Percentiles rank a stretch among this genome's conserved stretches.
These are phyloP conservation scores for Aphanomyces euteiches DNA, from an alignment of 352 stramenopile species.

Conservation along the genomic window DNA sequence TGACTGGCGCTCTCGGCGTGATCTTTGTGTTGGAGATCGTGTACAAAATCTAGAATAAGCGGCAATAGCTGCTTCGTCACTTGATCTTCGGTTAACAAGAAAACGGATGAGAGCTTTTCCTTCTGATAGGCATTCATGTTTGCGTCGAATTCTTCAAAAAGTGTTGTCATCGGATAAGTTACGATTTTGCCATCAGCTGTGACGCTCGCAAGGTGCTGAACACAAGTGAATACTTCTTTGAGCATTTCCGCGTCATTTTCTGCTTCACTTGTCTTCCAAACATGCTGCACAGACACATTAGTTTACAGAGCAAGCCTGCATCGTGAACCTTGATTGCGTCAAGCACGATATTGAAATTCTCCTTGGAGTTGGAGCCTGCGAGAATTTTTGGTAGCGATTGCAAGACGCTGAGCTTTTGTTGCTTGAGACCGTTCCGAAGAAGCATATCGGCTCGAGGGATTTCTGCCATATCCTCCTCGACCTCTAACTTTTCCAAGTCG, in stretches of 20 bases:
- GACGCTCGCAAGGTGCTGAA: slow-evolving; percentile 51
- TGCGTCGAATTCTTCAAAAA: slow-evolving; percentile 61
- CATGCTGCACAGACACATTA: slow-evolving; percentile 32
- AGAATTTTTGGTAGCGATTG: slow-evolving; percentile 64
- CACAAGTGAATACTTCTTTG: slow-evolving; percentile 56
- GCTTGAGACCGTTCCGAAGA: slow-evolving; percentile 68
- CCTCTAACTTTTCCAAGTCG: slow-evolving; percentile 81
- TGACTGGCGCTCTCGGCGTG: slow-evolving; percentile 61
- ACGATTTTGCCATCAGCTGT: slow-evolving; percentile 73
- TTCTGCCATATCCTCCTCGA: slow-evolving; percentile 77
- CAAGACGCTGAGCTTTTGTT: slow-evolving; percentile 77
- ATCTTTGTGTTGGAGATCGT: slow-evolving; percentile 76
- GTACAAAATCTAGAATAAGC: slow-evolving; percentile 64
- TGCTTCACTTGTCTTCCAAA: slow-evolving; percentile 67
- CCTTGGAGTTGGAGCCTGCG: slow-evolving; percentile 66
- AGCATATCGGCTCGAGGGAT: slow-evolving; percentile 76
- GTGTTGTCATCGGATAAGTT: slow-evolving; percentile 47
- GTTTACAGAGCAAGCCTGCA: not conserved
- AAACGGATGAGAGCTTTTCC: slow-evolving; percentile 58
- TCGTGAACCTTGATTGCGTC: slow-evolving; percentile 67
- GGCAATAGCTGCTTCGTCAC: slow-evolving; percentile 67
- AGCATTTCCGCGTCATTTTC: slow-evolving; percentile 49
- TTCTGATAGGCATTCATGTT: slow-evolving; percentile 45
- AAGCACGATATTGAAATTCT: slow-evolving; percentile 54
- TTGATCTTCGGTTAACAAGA: slow-evolving; percentile 72